phyloP scores from a whole-genome alignment of 768 basidiomycete genomes.

The Pisolithus albus region DNA sequence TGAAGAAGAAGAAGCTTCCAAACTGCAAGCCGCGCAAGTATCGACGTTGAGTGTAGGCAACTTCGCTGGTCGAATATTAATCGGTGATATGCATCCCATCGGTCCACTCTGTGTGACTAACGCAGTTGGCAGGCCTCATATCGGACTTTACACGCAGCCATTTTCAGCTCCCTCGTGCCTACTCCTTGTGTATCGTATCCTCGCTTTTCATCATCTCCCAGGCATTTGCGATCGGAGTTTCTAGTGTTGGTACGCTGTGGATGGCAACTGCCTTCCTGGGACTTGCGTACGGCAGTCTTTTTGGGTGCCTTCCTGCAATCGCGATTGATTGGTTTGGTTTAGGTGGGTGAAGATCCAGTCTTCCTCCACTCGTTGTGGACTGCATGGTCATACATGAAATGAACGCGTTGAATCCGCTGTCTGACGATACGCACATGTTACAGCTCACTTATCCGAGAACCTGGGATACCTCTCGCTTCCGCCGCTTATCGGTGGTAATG shows the following conservation, averaged over 20 bases:
- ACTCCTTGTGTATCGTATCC: slow-evolving; percentile 60
- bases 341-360: slow-evolving; percentile 38
- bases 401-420: neutral
- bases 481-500: slow-evolving; percentile 69
- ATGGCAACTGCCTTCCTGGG: slow-evolving; percentile 26
- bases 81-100: slow-evolving; percentile 40
- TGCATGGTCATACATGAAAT: neutral
- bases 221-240: slow-evolving; percentile 45
- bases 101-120: neutral
- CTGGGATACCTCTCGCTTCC: slow-evolving; percentile 75
- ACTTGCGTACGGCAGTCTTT: slow-evolving; percentile 62
- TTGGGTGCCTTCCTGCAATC: slow-evolving; percentile 67
- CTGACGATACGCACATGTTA: neutral
- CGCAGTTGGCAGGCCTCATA: slow-evolving; percentile 42
- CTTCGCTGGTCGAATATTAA: slow-evolving; percentile 68
- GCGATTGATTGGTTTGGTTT: slow-evolving; percentile 88
- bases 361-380: neutral
- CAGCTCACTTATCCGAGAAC: slow-evolving; percentile 76
- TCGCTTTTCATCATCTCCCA: slow-evolving; percentile 69
- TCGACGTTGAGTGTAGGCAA: slow-evolving; percentile 78
- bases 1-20: slow-evolving; percentile 56
- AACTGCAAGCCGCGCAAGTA: slow-evolving; percentile 82
- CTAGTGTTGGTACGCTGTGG: slow-evolving; percentile 64
- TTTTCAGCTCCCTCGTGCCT: slow-evolving; percentile 56
- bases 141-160: slow-evolving; percentile 60